These are phyloP conservation scores for Cryptococcus sp. DNA, from an alignment of 1,284 basidiomycete species.

Conservation along the genomic window DNA sequence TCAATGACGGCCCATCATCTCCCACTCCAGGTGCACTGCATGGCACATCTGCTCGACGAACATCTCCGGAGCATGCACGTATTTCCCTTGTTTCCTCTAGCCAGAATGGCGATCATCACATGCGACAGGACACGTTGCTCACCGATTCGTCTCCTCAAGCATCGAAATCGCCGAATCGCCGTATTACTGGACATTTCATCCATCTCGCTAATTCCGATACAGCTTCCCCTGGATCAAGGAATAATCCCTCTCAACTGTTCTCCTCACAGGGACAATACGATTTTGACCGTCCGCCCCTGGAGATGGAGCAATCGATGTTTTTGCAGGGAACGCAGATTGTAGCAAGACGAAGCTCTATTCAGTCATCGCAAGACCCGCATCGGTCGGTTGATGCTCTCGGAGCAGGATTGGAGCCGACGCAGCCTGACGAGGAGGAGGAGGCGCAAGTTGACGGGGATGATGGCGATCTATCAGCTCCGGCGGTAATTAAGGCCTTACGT, in stretches of 20 bases:
- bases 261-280: slow-evolving; percentile 6
- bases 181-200: background rate
- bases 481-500: too few relatives aligned
- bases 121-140: background rate
- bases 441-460: slow-evolving; percentile 3
- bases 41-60: too few relatives aligned
- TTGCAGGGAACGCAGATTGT: slow-evolving; percentile 21
- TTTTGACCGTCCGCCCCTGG: background rate
- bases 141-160: background rate
- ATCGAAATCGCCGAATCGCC: too few relatives aligned
- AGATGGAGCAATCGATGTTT: slow-evolving; percentile 5
- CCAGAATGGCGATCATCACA: too few relatives aligned
- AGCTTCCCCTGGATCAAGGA: background rate
- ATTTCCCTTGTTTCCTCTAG: too few relatives aligned
- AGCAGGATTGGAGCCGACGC: slow-evolving; percentile 1
- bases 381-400: background rate
- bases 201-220: slow-evolving; percentile 1
- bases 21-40: background rate
- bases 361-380: background rate
- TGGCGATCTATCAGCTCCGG: background rate
- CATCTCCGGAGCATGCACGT: too few relatives aligned
- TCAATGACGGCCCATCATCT: background rate
- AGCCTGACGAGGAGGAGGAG: background rate
- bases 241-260: slow-evolving; percentile 1
- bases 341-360: background rate